Evolutionary conservation across 2,329 filamentous ascomycete species (phyloP).

Genomic region (Decorospora gaudefroyi): DNA sequence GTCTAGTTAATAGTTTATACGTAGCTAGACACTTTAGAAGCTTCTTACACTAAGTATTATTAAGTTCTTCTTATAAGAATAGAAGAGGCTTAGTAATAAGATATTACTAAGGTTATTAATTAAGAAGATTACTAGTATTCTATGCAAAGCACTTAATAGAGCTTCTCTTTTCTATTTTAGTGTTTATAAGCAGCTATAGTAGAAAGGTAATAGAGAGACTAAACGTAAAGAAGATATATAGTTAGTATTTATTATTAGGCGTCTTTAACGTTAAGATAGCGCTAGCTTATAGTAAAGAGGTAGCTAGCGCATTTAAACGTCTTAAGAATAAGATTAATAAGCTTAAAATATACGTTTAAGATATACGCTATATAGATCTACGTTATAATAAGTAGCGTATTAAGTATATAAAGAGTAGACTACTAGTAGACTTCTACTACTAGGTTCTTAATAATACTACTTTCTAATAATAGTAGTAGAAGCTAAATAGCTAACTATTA

Average conservation of each 20-base stretch:
- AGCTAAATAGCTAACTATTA: conserved; percentile 25
- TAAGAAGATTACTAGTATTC: not conserved
- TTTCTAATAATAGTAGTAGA: conserved; percentile 28
- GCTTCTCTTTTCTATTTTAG: not conserved
- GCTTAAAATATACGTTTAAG: not conserved
- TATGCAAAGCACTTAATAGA: not conserved
- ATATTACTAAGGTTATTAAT: not conserved
- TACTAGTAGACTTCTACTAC: conserved; percentile 10
- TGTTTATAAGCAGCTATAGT: not conserved
- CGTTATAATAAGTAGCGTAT: not conserved
- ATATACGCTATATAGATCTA: not conserved
- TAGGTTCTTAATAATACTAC: conserved; percentile 15
- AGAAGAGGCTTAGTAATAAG: not conserved
- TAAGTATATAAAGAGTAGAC: conserved; percentile 4
- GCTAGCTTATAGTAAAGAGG: not conserved
- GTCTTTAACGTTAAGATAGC: not conserved
- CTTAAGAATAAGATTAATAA: not conserved
- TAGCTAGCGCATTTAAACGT: not conserved
- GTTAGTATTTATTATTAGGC: conserved; percentile 3
- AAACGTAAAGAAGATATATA: not conserved
- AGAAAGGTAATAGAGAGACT: not conserved
- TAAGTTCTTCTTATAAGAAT: not conserved
- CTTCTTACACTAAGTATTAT: conserved; percentile 1
- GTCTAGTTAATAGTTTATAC: not conserved
- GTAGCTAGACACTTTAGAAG: conserved; percentile 4